Percentiles rank a stretch among this genome's conserved stretches.
These are phyloP conservation scores for Pouteria glomerata DNA, from an alignment of 148 eudicot genomes.

Conservation along the genomic window DNA sequence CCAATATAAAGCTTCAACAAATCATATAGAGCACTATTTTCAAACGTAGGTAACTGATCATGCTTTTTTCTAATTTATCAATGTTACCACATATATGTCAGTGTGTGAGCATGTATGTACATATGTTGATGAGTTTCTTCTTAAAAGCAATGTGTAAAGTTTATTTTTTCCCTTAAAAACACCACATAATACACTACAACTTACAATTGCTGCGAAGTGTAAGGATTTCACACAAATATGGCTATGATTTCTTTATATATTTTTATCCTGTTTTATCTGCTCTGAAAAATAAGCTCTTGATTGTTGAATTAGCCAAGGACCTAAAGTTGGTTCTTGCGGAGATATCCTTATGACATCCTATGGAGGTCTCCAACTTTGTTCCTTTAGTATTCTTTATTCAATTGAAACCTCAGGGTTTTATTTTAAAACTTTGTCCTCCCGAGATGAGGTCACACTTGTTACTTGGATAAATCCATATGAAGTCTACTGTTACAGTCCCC, in stretches of 20 bases:
- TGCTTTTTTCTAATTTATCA: not conserved
- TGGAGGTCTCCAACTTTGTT: not conserved
- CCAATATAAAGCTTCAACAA: conserved; percentile 32
- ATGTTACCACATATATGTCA: not conserved
- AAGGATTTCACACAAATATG: not conserved
- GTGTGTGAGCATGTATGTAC: not conserved
- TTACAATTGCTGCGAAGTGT: not conserved
- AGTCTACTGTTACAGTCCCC: not conserved
- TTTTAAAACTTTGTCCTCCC: not conserved
- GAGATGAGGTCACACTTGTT: not conserved
- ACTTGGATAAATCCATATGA: not conserved
- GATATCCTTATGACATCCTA: not conserved
- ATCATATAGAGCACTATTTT: conserved; percentile 47
- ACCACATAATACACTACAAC: not conserved
- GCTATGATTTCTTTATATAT: not conserved
- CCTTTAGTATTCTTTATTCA: not conserved
- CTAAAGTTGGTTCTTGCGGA: not conserved
- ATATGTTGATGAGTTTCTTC: not conserved
- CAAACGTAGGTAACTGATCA: conserved; percentile 50
- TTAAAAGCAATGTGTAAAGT: not conserved
- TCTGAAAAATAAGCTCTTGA: not conserved
- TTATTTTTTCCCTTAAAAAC: not conserved
- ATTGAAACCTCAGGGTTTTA: not conserved
- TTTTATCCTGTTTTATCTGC: not conserved
- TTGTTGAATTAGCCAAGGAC: conserved; percentile 4